Percentiles rank a stretch among this genome's conserved stretches.
Evolutionary conservation across 192 early-diverging fungal genomes (phyloP).

Genomic region (Backusella tarrabulga): DNA sequence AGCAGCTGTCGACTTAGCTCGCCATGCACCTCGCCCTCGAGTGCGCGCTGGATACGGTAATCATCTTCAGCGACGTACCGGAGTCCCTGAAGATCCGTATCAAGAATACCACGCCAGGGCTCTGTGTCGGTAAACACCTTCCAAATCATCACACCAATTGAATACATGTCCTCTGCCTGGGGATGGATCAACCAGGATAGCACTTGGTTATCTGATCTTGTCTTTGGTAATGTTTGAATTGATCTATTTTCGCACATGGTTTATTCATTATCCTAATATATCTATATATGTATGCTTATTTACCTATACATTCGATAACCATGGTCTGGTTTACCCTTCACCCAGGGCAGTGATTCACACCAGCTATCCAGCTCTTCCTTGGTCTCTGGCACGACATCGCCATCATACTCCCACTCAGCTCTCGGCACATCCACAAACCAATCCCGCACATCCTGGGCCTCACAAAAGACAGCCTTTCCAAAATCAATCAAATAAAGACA

Average conservation of each 20-base stretch:
- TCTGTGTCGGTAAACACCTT: conserved; percentile 58
- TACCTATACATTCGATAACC: conserved; percentile 57
- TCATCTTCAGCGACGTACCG: conserved; percentile 49
- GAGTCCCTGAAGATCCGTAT: conserved; percentile 54
- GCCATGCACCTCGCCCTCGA: conserved; percentile 47
- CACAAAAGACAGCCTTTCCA: conserved; percentile 58
- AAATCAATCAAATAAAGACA: conserved; percentile 58
- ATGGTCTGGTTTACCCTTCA: conserved; percentile 55
- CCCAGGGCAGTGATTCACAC: conserved; percentile 43
- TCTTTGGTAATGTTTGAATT: conserved; percentile 53
- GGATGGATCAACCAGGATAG: conserved; percentile 47
- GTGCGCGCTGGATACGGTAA: conserved; percentile 45
- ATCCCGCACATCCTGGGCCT: conserved; percentile 39
- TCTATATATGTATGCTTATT: background rate
- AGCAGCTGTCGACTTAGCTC: conserved; percentile 42
- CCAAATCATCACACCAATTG: conserved; percentile 58
- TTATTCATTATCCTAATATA: background rate
- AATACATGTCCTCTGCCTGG: conserved; percentile 55
- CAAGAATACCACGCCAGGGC: conserved; percentile 59
- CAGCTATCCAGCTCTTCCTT: conserved; percentile 41
- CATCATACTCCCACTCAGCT: conserved; percentile 33
- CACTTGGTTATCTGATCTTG: conserved; percentile 42
- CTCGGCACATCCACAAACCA: conserved; percentile 46
- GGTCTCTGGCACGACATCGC: conserved; percentile 38
- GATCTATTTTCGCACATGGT: conserved; percentile 35